phyloP scores from a whole-genome alignment of 495 filamentous ascomycete species.

The Wilcoxina mikolae region DNA sequence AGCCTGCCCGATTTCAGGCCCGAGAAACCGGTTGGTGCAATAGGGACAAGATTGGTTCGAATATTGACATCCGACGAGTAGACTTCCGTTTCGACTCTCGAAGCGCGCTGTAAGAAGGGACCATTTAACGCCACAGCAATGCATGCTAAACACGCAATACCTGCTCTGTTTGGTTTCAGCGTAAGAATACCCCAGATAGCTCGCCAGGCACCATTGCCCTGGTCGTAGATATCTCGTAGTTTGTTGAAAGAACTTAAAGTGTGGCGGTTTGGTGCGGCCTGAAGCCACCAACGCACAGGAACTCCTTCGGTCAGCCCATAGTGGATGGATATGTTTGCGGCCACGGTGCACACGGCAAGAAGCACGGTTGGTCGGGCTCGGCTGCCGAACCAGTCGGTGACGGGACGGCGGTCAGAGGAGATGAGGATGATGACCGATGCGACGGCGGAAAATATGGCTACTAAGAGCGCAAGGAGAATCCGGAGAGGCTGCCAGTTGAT shows the following conservation, averaged over 20 bases:
- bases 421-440: constrained; percentile 4
- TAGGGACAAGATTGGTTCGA: not conserved
- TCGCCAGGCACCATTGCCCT: constrained; percentile 4
- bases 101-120: constrained; percentile 8
- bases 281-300: constrained; percentile 11
- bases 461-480: not conserved
- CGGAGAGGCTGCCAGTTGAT: constrained; percentile 12
- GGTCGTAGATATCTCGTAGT: constrained; percentile 5
- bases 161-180: constrained; percentile 5
- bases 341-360: constrained; percentile 10
- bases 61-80: constrained; percentile 3
- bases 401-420: constrained; percentile 9
- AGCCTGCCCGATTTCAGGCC: not conserved
- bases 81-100: not conserved
- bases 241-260: not conserved
- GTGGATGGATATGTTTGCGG: constrained; percentile 8
- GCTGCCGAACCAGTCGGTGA: constrained; percentile 1
- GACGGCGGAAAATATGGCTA: not conserved
- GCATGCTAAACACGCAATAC: constrained; percentile 2
- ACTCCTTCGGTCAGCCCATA: constrained; percentile 6
- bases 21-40: constrained; percentile 6
- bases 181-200: not conserved
- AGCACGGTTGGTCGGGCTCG: constrained; percentile 7
- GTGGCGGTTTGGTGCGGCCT: constrained; percentile 5
- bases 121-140: constrained; percentile 5